Percentiles rank a stretch among this genome's conserved stretches.
Conservation (phyloP, 1,284 basidiomycete genomes). For the Marasmius sp. region DNA sequence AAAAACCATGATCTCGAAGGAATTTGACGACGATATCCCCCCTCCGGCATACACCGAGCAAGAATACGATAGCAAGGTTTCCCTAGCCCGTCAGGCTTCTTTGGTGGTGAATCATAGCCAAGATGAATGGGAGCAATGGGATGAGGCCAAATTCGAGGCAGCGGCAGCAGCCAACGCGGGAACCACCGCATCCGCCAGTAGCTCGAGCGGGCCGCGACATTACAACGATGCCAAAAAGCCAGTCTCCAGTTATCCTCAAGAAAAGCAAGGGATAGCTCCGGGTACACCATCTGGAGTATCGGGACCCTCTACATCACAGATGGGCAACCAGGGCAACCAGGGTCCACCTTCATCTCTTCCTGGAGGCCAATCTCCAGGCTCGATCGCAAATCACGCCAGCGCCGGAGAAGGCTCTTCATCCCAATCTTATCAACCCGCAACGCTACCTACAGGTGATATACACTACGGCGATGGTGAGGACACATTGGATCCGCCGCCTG, state of each 20-base stretch:
- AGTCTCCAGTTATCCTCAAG: not conserved
- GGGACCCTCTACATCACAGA: not conserved
- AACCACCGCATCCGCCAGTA: not conserved
- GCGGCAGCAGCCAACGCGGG: conserved; percentile 12
- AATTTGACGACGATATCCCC: conserved; percentile 29
- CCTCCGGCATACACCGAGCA: conserved; percentile 52
- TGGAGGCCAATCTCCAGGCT: not conserved
- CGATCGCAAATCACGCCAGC: not conserved
- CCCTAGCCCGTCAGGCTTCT: conserved; percentile 40
- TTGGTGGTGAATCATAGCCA: conserved; percentile 29
- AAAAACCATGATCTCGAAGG: not conserved
- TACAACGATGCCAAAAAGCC: not conserved
- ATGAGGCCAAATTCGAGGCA: conserved; percentile 43
- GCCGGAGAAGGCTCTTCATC: not conserved
- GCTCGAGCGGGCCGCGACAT: not conserved
- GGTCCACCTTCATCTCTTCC: not conserved
- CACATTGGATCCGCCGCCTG: conserved; percentile 37
- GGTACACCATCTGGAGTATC: not conserved
- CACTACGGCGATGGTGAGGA: conserved; percentile 25
- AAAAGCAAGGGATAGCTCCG: not conserved
- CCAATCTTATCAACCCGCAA: conserved; percentile 5
- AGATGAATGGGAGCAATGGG: conserved; percentile 53
- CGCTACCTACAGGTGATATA: conserved; percentile 4
- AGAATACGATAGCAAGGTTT: conserved; percentile 57
- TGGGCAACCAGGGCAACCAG: not conserved